These are phyloP conservation scores for Coemansia sp. DNA, from an alignment of 192 early-diverging fungal species.

Conservation along the genomic window DNA sequence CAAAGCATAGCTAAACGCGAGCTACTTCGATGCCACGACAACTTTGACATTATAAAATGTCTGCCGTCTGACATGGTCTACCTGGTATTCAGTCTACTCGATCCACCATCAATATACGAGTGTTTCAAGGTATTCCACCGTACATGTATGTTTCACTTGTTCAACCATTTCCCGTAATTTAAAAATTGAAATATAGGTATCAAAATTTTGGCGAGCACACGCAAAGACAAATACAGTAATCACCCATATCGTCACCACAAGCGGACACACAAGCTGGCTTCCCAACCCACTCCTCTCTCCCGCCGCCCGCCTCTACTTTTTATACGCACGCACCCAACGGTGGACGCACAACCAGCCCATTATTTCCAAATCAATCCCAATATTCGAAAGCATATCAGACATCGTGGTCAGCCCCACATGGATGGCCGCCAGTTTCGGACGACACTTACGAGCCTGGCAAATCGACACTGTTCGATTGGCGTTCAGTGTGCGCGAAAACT, in stretches of 20 bases:
- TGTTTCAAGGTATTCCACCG: slow-evolving; percentile 6
- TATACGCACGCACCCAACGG: slow-evolving; percentile 13
- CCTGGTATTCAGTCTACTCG: slow-evolving; percentile 2
- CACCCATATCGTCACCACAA: background rate
- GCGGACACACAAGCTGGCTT: background rate
- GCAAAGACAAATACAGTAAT: slow-evolving; percentile 5
- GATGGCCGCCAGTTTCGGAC: slow-evolving; percentile 21
- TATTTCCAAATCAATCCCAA: slow-evolving; percentile 9
- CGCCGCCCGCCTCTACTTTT: background rate
- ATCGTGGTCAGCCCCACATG: slow-evolving; percentile 1
- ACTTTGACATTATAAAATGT: slow-evolving; percentile 17
- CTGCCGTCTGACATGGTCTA: slow-evolving; percentile 13
- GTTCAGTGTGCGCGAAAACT: slow-evolving; percentile 14
- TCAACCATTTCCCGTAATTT: background rate
- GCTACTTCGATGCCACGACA: slow-evolving; percentile 5
- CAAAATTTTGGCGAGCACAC: slow-evolving; percentile 7
- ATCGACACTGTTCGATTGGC: background rate
- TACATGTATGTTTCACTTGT: background rate
- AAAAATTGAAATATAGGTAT: slow-evolving; percentile 3
- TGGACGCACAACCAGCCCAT: slow-evolving; percentile 10
- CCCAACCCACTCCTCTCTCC: background rate
- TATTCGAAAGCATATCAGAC: slow-evolving; percentile 5
- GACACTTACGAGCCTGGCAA: slow-evolving; percentile 14
- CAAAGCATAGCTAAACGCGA: slow-evolving; percentile 10
- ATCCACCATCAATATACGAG: slow-evolving; percentile 6